Percentiles rank a stretch among this genome's conserved stretches.
These are phyloP conservation scores for Penicillium frequentans DNA, from an alignment of 2,329 filamentous ascomycete genomes.

Conservation along the genomic window DNA sequence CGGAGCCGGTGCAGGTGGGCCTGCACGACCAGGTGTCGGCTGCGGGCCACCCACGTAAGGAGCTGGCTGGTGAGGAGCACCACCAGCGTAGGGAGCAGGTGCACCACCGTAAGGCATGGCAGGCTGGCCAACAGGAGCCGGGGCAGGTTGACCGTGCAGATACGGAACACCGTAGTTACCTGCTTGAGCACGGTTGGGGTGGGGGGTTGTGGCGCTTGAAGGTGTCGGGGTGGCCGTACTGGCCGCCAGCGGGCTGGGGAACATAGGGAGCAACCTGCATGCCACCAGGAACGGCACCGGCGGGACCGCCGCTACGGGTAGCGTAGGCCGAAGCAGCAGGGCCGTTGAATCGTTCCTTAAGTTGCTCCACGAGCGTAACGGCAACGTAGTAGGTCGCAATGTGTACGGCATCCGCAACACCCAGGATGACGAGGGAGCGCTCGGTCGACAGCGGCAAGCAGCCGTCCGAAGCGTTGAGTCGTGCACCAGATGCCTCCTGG, in stretches of 20 bases:
- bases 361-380: conserved; percentile 94
- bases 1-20: conserved; percentile 64
- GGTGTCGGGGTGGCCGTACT: conserved; percentile 87
- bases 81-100: conserved; percentile 74
- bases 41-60: conserved; percentile 63
- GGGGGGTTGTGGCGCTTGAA: conserved; percentile 71
- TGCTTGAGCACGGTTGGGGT: conserved; percentile 72
- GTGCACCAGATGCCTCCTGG: conserved; percentile 93
- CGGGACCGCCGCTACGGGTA: conserved; percentile 87
- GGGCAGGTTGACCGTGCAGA: conserved; percentile 65
- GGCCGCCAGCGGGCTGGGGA: conserved; percentile 87
- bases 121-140: conserved; percentile 57
- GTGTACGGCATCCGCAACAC: conserved; percentile 96
- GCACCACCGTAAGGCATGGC: conserved; percentile 78
- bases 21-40: conserved; percentile 61
- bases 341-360: conserved; percentile 94
- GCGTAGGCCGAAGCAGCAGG: conserved; percentile 97
- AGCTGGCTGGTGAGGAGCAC: conserved; percentile 74
- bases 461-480: conserved; percentile 93
- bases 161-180: conserved; percentile 70
- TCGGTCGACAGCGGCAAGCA: conserved; percentile 94
- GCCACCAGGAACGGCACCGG: conserved; percentile 89
- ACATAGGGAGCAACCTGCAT: conserved; percentile 99
- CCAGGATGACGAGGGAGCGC: conserved; percentile 95
- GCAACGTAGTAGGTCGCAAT: conserved; percentile 99